Evolutionary conservation across 2,329 filamentous ascomycete species (phyloP).

Genomic region (Paecilomyces fulvus): DNA sequence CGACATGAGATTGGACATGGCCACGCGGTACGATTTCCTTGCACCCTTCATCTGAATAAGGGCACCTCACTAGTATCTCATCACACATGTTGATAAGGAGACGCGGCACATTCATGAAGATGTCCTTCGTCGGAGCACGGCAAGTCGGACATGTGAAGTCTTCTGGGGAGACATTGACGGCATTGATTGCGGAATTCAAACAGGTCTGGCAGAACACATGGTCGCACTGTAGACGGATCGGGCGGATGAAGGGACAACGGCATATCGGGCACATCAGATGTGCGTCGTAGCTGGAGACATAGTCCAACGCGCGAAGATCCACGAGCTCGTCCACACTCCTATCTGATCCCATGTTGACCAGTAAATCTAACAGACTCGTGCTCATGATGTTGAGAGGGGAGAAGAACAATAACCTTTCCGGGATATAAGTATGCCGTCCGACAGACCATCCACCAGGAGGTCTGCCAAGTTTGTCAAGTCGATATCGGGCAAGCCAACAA

Average conservation of each 20-base stretch:
- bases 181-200: constrained; percentile 42
- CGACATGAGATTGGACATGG: constrained; percentile 51
- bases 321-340: constrained; percentile 27
- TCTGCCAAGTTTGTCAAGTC: neutral
- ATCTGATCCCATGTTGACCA: constrained; percentile 18
- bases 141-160: constrained; percentile 49
- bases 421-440: neutral
- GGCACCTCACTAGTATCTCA: constrained; percentile 53
- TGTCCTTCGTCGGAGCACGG: constrained; percentile 36
- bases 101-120: constrained; percentile 41
- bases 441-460: neutral
- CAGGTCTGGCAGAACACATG: constrained; percentile 57
- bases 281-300: constrained; percentile 47
- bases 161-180: constrained; percentile 19
- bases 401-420: neutral
- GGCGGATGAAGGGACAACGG: constrained; percentile 53
- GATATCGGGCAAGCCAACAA: neutral
- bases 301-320: constrained; percentile 52
- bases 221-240: constrained; percentile 51
- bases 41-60: constrained; percentile 48
- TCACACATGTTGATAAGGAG: constrained; percentile 54
- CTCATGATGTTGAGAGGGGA: constrained; percentile 17
- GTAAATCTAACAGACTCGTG: constrained; percentile 26
- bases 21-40: constrained; percentile 45
- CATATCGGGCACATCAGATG: constrained; percentile 59